A percentile compares a stretch with the other conserved stretches of the same genome.
These are phyloP conservation scores for Eucalyptus sp. DNA, from an alignment of 345 rosid species.

Conservation along the genomic window DNA sequence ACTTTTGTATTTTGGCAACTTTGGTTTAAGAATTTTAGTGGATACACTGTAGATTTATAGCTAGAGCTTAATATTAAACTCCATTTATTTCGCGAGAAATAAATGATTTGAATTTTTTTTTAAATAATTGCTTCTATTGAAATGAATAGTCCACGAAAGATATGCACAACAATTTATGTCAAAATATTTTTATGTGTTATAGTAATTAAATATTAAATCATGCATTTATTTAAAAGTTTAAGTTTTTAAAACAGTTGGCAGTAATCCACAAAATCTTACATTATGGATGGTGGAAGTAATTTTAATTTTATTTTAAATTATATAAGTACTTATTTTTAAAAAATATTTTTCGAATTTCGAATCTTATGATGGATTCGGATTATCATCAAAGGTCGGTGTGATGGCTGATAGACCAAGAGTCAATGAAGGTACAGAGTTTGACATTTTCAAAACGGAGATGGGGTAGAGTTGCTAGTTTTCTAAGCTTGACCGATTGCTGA, in stretches of 20 bases:
- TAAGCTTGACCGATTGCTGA: not conserved
- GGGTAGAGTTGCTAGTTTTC: not conserved
- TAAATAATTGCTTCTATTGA: not conserved
- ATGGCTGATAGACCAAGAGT: not conserved
- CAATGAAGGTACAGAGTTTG: not conserved
- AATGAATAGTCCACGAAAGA: not conserved
- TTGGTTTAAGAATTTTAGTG: not conserved
- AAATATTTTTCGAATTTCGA: not conserved
- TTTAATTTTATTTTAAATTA: not conserved
- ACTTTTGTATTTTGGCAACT: not conserved
- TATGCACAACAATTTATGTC: not conserved
- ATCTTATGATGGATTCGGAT: not conserved
- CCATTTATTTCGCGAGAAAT: not conserved
- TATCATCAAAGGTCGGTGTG: not conserved
- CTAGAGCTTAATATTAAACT: not conserved
- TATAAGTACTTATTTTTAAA: rapidly evolving
- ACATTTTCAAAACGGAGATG: not conserved
- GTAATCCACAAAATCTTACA: rapidly evolving
- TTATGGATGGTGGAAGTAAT: not conserved
- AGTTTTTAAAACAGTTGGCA: rapidly evolving
- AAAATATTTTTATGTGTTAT: not conserved
- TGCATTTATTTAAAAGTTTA: too few relatives aligned
- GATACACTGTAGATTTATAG: not conserved
- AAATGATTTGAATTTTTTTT: not conserved
- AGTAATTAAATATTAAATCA: too few relatives aligned